A percentile compares a stretch with the other conserved stretches of the same genome.
Conservation (phyloP, 2,329 filamentous ascomycete species). For the Chaetomium strumarium region DNA sequence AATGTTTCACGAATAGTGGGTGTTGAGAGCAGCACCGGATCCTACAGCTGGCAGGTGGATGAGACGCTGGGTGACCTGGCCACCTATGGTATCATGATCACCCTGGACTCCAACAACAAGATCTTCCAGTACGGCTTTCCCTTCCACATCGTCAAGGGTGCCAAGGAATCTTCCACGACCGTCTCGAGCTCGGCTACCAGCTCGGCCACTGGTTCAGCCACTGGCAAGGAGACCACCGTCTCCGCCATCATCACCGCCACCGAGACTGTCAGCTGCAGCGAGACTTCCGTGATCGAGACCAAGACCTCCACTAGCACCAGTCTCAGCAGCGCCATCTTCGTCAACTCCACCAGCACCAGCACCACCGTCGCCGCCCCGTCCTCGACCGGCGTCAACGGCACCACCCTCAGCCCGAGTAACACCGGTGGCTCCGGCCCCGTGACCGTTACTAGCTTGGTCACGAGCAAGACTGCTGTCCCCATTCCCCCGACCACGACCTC, state of each 20-base stretch:
- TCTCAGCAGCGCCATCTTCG: too few species aligned
- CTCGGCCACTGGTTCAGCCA: constrained; percentile 28
- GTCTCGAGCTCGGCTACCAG: constrained; percentile 20
- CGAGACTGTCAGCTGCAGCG: not conserved
- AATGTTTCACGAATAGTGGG: constrained; percentile 34
- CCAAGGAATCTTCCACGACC: constrained; percentile 9
- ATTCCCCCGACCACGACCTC: constrained; percentile 8
- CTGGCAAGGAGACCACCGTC: constrained; percentile 2
- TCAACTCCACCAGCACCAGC: too few species aligned
- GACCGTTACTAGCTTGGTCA: constrained; percentile 18
- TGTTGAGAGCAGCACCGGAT: constrained; percentile 40
- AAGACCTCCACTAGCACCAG: not conserved
- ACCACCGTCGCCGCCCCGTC: too few species aligned
- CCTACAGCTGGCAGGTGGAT: constrained; percentile 47
- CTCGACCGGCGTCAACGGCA: too few species aligned
- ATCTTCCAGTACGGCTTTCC: constrained; percentile 59
- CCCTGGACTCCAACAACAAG: constrained; percentile 39
- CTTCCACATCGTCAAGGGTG: constrained; percentile 45
- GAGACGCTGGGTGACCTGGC: constrained; percentile 38
- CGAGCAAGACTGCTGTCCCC: constrained; percentile 6
- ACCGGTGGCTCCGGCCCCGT: not conserved
- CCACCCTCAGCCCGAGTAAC: too few species aligned
- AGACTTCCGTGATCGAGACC: not conserved
- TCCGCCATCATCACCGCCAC: too few species aligned
- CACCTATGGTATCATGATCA: constrained; percentile 54